phyloP scores from a whole-genome alignment of 805 yeast genomes.

The Yarrowia divulgata region DNA sequence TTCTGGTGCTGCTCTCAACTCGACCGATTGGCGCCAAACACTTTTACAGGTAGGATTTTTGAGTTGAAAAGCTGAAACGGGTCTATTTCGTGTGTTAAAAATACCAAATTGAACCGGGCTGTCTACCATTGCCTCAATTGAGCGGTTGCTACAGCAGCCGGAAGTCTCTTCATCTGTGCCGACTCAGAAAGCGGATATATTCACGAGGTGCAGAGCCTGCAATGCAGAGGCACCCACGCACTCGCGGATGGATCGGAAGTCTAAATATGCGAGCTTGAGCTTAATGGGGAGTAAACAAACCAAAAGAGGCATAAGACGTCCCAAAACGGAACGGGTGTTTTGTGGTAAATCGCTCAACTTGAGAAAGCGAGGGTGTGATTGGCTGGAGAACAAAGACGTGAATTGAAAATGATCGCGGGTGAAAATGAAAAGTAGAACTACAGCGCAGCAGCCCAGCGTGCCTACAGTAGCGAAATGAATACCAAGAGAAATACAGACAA shows the following conservation, averaged over 20 bases:
- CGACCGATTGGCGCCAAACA: neutral
- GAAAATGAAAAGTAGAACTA: no score
- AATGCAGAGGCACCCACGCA: neutral
- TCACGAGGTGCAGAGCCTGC: neutral
- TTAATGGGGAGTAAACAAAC: slow-evolving; percentile 5
- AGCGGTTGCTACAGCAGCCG: neutral
- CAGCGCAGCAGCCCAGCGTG: no score
- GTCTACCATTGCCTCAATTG: neutral
- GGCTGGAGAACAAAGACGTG: neutral
- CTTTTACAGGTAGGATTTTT: neutral
- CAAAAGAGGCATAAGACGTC: slow-evolving; percentile 12
- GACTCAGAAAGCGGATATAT: neutral
- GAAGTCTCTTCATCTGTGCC: neutral
- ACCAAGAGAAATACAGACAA: neutral
- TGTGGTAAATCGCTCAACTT: slow-evolving; percentile 2
- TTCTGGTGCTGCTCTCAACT: neutral
- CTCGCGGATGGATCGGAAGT: slow-evolving; percentile 3
- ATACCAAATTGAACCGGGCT: neutral
- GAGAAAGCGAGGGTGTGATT: slow-evolving; percentile 1
- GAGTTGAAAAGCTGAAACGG: neutral
- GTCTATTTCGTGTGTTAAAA: neutral
- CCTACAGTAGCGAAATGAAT: neutral
- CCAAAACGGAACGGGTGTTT: neutral
- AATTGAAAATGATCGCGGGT: neutral
- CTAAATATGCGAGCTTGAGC: neutral